Evolutionary conservation across 257 asterid genomes (phyloP).

Genomic region (Solanum gracilifrons): DNA sequence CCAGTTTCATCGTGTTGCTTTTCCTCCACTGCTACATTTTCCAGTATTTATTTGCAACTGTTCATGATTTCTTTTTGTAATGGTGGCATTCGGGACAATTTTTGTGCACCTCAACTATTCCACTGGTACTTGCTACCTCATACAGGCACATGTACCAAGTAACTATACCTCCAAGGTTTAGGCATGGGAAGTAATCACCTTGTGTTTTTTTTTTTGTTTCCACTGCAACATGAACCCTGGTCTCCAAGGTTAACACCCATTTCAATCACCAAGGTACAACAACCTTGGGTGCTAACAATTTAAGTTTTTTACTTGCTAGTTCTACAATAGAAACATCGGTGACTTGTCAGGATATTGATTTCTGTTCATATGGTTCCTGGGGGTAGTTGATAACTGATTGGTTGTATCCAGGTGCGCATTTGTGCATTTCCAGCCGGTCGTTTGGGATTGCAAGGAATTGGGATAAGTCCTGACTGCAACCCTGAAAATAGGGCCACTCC

Average conservation of each 20-base stretch:
- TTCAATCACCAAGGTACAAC: background rate
- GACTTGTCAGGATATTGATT: background rate
- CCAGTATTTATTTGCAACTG: background rate
- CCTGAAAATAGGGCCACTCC: slow-evolving; percentile 76
- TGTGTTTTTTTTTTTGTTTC: background rate
- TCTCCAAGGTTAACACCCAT: background rate
- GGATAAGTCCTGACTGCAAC: slow-evolving; percentile 92
- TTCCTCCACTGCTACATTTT: background rate
- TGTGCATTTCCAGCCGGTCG: slow-evolving; percentile 88
- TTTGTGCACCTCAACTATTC: background rate
- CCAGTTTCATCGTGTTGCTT: background rate
- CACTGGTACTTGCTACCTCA: background rate
- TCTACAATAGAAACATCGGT: background rate
- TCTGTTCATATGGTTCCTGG: background rate
- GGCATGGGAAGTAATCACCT: background rate
- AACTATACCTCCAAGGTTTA: background rate
- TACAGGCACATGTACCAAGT: background rate
- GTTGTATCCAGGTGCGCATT: slow-evolving; percentile 53
- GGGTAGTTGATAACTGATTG: background rate
- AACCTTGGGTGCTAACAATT: background rate
- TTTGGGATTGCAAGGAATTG: slow-evolving; percentile 68
- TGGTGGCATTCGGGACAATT: background rate
- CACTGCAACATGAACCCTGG: background rate
- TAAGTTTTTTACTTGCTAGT: background rate
- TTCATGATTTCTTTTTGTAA: background rate